Conservation (phyloP, 345 rosid genomes). For the Lepidium sativum region DNA sequence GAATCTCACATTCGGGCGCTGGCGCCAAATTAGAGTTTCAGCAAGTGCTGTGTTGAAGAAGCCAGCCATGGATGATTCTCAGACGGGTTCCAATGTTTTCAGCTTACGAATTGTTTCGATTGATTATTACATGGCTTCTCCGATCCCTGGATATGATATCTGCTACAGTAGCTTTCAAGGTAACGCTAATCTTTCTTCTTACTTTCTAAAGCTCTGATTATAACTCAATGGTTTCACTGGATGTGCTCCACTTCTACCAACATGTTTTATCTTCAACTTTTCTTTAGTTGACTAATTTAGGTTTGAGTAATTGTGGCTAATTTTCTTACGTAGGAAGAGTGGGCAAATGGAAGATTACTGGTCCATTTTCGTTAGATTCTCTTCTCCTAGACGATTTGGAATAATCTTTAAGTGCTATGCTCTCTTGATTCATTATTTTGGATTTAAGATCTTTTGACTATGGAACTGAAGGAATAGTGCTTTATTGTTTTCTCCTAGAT, state of each 20-base stretch:
- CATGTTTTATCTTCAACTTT: background rate
- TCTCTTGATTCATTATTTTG: background rate
- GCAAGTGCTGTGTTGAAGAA: background rate
- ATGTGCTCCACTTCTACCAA: background rate
- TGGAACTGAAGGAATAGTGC: background rate
- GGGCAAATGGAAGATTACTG: background rate
- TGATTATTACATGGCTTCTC: conserved; percentile 81
- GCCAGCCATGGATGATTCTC: conserved; percentile 39
- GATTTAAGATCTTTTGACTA: background rate
- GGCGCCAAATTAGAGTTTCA: conserved; percentile 7
- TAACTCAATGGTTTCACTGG: background rate
- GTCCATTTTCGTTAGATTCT: background rate
- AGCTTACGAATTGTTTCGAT: conserved; percentile 77
- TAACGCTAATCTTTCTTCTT: conserved; percentile 1
- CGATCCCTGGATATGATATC: conserved; percentile 57
- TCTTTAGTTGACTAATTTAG: background rate
- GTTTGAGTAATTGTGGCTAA: background rate
- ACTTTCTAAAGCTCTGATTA: background rate
- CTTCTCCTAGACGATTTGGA: background rate
- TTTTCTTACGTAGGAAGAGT: too few species aligned
- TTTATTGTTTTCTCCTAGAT: background rate
- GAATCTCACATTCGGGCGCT: background rate
- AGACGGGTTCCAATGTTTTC: conserved; percentile 43
- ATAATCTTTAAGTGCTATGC: background rate
- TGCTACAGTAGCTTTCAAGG: conserved; percentile 89